phyloP scores from a whole-genome alignment of 2,329 filamentous ascomycete species.

The Dactylellina cionopaga region DNA sequence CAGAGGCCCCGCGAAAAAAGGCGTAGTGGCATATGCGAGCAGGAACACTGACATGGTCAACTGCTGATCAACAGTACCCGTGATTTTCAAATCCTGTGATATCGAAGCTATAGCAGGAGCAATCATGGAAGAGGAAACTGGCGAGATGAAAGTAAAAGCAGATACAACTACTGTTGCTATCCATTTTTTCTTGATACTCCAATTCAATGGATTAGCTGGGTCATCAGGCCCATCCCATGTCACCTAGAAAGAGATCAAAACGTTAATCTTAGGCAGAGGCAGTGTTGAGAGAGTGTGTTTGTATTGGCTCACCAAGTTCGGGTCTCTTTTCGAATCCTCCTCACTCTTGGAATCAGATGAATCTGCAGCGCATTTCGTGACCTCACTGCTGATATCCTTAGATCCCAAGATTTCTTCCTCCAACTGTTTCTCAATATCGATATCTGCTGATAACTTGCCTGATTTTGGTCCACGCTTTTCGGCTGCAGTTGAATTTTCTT shows the following conservation, averaged over 20 bases:
- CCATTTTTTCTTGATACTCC: conserved; percentile 69
- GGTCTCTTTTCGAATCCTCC: conserved; percentile 26
- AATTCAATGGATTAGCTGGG: conserved; percentile 67
- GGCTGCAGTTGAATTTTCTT: conserved; percentile 33
- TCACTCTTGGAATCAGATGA: conserved; percentile 33
- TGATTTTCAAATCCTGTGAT: conserved; percentile 67
- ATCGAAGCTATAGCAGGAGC: conserved; percentile 67
- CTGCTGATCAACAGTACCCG: conserved; percentile 62
- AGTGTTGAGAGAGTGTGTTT: conserved; percentile 35
- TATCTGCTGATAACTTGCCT: conserved; percentile 23
- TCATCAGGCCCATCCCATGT: conserved; percentile 60
- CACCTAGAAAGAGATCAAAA: conserved; percentile 25
- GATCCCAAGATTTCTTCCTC: neutral
- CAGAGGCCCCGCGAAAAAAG: conserved; percentile 66
- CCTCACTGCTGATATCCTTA: too few species aligned
- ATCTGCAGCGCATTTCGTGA: conserved; percentile 10
- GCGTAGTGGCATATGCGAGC: conserved; percentile 67
- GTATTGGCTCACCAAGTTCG: conserved; percentile 33
- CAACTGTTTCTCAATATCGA: conserved; percentile 27
- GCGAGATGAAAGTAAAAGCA: conserved; percentile 71
- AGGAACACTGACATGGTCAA: conserved; percentile 68
- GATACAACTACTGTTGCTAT: conserved; percentile 67
- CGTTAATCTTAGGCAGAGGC: conserved; percentile 4
- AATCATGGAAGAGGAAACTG: conserved; percentile 71
- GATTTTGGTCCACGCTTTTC: conserved; percentile 21